A percentile compares a stretch with the other conserved stretches of the same genome.
These are phyloP conservation scores for Calonectria ilicicola DNA, from an alignment of 2,329 filamentous ascomycete genomes.

Conservation along the genomic window DNA sequence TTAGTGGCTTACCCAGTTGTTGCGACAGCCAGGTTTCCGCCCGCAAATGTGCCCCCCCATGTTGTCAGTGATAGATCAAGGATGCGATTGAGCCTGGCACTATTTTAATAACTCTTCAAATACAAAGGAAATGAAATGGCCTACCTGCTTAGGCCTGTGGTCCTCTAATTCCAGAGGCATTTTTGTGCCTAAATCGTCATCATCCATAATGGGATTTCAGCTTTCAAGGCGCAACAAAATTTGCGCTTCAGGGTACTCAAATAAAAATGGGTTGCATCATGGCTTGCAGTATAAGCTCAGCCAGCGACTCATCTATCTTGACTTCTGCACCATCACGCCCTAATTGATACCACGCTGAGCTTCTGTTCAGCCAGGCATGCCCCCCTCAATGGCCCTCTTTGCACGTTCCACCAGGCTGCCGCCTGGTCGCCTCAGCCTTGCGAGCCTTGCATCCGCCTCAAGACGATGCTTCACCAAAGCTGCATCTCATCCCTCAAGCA, in stretches of 20 bases:
- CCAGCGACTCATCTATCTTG: not conserved
- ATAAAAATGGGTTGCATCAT: not conserved
- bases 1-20: slow-evolving; percentile 41
- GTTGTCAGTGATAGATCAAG: slow-evolving; percentile 57
- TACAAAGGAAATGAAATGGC: too few species aligned
- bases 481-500: slow-evolving; percentile 57
- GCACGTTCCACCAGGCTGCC: slow-evolving; percentile 18
- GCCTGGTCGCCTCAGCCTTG: slow-evolving; percentile 5
- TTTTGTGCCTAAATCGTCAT: too few species aligned
- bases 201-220: too few species aligned
- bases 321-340: not conserved
- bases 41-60: slow-evolving; percentile 58
- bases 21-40: slow-evolving; percentile 58
- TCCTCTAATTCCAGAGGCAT: too few species aligned
- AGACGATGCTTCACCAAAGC: slow-evolving; percentile 51
- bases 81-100: slow-evolving; percentile 50
- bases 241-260: too few species aligned
- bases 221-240: too few species aligned
- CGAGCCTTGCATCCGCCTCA: slow-evolving; percentile 19
- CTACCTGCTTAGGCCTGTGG: too few species aligned
- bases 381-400: slow-evolving; percentile 23
- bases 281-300: not conserved
- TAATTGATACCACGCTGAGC: too few species aligned
- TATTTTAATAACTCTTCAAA: slow-evolving; percentile 52
- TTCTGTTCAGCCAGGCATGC: too few species aligned